These are phyloP conservation scores for Metschnikowia baotianmanensis DNA, from an alignment of 805 yeast genomes.

Conservation along the genomic window DNA sequence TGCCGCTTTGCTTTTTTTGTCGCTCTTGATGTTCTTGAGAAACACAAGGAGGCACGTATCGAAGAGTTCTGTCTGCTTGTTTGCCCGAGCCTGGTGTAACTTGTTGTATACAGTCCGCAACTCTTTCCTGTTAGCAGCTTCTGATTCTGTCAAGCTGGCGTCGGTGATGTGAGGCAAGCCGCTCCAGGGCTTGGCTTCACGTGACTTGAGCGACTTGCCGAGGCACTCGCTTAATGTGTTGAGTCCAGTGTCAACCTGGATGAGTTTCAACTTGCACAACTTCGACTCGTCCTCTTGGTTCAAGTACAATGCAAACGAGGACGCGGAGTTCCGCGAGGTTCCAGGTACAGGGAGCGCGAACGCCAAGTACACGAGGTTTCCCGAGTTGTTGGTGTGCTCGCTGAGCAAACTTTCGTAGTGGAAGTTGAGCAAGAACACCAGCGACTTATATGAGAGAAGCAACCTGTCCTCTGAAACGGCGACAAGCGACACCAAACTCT, in stretches of 20 bases:
- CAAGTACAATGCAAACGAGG: conserved; percentile 42
- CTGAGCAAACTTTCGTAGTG: conserved; percentile 42
- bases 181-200: conserved; percentile 18
- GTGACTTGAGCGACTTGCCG: conserved; percentile 51
- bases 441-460: conserved; percentile 39
- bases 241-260: conserved; percentile 59
- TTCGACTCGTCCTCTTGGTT: conserved; percentile 43
- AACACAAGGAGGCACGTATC: conserved; percentile 28
- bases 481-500: conserved; percentile 28
- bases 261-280: conserved; percentile 41
- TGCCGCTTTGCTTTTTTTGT: not conserved
- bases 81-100: conserved; percentile 6
- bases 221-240: conserved; percentile 68
- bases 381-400: conserved; percentile 25
- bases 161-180: conserved; percentile 27
- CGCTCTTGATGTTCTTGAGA: conserved; percentile 12
- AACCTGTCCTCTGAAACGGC: conserved; percentile 47
- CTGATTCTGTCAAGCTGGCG: conserved; percentile 20
- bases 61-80: conserved; percentile 7
- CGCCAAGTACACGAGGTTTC: conserved; percentile 22
- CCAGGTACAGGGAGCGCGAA: conserved; percentile 39
- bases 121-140: conserved; percentile 2
- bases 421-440: conserved; percentile 44
- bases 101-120: conserved; percentile 22
- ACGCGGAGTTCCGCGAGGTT: conserved; percentile 37